Evolutionary conservation across 208 protist species (phyloP).

Genomic region (Endotrypanum monterogeii): DNA sequence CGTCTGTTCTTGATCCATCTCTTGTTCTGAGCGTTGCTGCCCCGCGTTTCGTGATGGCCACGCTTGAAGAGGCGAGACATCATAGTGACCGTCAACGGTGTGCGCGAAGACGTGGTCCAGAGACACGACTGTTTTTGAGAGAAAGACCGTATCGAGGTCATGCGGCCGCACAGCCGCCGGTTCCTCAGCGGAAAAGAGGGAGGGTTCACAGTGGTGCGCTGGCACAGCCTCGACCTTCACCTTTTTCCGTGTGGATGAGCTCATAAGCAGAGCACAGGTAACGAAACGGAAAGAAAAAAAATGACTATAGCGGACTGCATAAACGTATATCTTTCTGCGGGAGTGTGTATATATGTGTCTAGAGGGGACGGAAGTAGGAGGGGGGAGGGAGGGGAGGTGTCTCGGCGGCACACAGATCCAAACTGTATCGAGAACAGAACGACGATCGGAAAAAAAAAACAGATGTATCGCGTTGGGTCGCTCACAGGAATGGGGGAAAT

Average conservation of each 20-base stretch:
- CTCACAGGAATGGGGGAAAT: no score
- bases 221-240: background rate
- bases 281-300: no score
- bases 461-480: no score
- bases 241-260: background rate
- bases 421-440: no score
- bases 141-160: conserved; percentile 38
- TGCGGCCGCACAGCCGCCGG: conserved; percentile 26
- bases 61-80: conserved; percentile 15
- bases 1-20: background rate
- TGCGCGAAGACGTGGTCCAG: conserved; percentile 20
- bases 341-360: no score
- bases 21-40: background rate
- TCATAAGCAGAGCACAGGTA: background rate
- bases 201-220: background rate
- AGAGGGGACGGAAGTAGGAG: no score
- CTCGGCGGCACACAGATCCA: no score
- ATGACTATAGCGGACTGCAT: no score
- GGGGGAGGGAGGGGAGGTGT: no score
- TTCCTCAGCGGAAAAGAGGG: conserved; percentile 1
- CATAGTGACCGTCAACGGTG: conserved; percentile 14
- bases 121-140: conserved; percentile 41
- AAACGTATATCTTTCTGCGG: no score
- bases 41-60: background rate
- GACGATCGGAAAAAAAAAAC: no score